Percentiles rank a stretch among this genome's conserved stretches.
Evolutionary conservation across 768 basidiomycete genomes (phyloP).

Genomic region (Xerocomellus dryophilus): DNA sequence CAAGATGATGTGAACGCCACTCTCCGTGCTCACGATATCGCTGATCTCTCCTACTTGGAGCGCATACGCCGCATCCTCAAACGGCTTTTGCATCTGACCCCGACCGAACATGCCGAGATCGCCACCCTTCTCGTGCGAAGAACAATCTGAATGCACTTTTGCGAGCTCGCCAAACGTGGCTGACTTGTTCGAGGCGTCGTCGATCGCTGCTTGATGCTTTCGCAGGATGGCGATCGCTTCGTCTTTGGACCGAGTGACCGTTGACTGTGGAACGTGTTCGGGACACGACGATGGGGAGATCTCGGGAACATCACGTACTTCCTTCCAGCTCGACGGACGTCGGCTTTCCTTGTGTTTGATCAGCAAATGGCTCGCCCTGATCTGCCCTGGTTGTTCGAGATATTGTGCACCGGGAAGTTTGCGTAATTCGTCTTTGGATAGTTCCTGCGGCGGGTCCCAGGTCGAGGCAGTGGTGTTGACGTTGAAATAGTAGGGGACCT

Average conservation of each 20-base stretch:
- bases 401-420: conserved; percentile 67
- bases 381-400: conserved; percentile 49
- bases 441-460: conserved; percentile 63
- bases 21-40: conserved; percentile 82
- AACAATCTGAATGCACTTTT: conserved; percentile 78
- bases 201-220: conserved; percentile 60
- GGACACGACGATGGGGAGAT: not conserved
- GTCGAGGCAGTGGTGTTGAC: conserved; percentile 59
- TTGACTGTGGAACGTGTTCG: conserved; percentile 40
- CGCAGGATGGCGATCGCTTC: conserved; percentile 83
- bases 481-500: conserved; percentile 89
- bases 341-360: conserved; percentile 86
- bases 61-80: conserved; percentile 83
- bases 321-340: conserved; percentile 81
- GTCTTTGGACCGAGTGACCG: conserved; percentile 83
- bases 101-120: conserved; percentile 85
- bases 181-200: conserved; percentile 36
- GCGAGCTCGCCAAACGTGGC: conserved; percentile 80
- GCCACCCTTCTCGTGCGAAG: conserved; percentile 75
- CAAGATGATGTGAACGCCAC: conserved; percentile 91
- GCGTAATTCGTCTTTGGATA: conserved; percentile 59
- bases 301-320: conserved; percentile 44
- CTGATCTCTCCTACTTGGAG: conserved; percentile 75
- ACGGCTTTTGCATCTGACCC: conserved; percentile 96
- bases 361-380: conserved; percentile 92